phyloP scores from a whole-genome alignment of 1,139 yeast species.

The Suhomyces guaymorum region DNA sequence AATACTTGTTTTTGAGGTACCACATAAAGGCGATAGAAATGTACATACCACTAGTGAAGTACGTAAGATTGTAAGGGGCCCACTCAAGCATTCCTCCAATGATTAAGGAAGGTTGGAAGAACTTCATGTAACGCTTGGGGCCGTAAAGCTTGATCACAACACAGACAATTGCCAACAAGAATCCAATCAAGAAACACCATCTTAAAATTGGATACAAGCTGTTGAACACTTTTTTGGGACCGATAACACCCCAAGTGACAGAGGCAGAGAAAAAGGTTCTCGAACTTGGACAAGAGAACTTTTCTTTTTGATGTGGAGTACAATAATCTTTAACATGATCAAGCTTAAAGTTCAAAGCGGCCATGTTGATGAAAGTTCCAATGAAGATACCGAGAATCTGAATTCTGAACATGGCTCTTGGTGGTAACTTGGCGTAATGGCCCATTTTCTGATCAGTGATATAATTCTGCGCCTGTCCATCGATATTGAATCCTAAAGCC shows the following conservation, averaged over 20 bases:
- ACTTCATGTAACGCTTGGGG: slow-evolving; percentile 14
- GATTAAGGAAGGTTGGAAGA: slow-evolving; percentile 22
- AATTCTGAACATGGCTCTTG: slow-evolving; percentile 36
- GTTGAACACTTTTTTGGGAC: slow-evolving; percentile 35
- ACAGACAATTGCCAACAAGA: slow-evolving; percentile 30
- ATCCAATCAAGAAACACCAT: slow-evolving; percentile 38
- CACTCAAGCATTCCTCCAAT: slow-evolving; percentile 20
- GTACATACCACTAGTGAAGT: slow-evolving; percentile 19
- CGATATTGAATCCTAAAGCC: slow-evolving; percentile 27
- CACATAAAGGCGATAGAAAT: slow-evolving; percentile 19
- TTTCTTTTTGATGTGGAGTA: slow-evolving; percentile 28
- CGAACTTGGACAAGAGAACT: slow-evolving; percentile 36
- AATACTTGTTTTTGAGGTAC: slow-evolving; percentile 17
- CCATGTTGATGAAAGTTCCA: slow-evolving; percentile 27
- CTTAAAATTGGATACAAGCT: slow-evolving; percentile 36
- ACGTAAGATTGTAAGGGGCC: slow-evolving; percentile 22
- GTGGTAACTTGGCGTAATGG: slow-evolving; percentile 38
- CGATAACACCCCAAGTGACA: slow-evolving; percentile 40
- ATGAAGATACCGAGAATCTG: slow-evolving; percentile 34
- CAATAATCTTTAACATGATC: slow-evolving; percentile 30
- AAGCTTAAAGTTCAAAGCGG: slow-evolving; percentile 33
- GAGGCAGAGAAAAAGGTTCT: slow-evolving; percentile 34
- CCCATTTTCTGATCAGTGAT: slow-evolving; percentile 39
- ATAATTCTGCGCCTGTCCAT: slow-evolving; percentile 38
- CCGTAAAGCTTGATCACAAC: slow-evolving; percentile 27